Conservation (phyloP, 2,329 filamentous ascomycete genomes). For the Claviceps africana region DNA sequence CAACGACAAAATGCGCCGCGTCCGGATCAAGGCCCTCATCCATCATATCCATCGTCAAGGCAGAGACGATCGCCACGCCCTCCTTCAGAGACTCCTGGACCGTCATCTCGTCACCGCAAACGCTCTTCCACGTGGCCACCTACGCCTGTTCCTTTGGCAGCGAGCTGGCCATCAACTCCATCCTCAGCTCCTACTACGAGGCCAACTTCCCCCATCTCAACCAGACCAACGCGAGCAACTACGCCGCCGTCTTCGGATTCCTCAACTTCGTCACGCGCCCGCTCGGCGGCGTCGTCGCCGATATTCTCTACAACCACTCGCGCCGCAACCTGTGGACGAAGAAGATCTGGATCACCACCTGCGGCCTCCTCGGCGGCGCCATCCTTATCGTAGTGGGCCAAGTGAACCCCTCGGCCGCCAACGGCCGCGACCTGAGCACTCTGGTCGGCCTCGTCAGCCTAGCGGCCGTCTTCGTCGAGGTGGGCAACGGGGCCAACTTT, state of each 20-base stretch:
- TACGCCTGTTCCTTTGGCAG: slow-evolving; percentile 51
- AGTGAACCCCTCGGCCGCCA: slow-evolving; percentile 45
- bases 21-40: slow-evolving; percentile 39
- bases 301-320: slow-evolving; percentile 31
- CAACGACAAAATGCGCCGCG: slow-evolving; percentile 28
- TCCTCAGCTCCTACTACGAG: slow-evolving; percentile 45
- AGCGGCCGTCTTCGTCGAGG: slow-evolving; percentile 71
- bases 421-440: slow-evolving; percentile 25
- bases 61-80: slow-evolving; percentile 42
- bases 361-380: slow-evolving; percentile 48
- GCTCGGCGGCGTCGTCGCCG: slow-evolving; percentile 44
- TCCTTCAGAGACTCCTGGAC: slow-evolving; percentile 32
- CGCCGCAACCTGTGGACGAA: slow-evolving; percentile 22
- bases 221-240: slow-evolving; percentile 42
- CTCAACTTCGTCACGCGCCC: slow-evolving; percentile 57
- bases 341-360: slow-evolving; percentile 31
- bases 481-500: slow-evolving; percentile 77
- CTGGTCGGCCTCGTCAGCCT: slow-evolving; percentile 68
- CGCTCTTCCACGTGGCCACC: slow-evolving; percentile 38
- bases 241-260: slow-evolving; percentile 62
- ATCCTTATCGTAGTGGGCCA: slow-evolving; percentile 48
- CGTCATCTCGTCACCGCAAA: slow-evolving; percentile 39
- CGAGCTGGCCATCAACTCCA: slow-evolving; percentile 48
- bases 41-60: slow-evolving; percentile 38
- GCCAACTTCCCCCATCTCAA: slow-evolving; percentile 44